Evolutionary conservation across 2,329 filamentous ascomycete species (phyloP).

Genomic region (Leptographium lundbergii): DNA sequence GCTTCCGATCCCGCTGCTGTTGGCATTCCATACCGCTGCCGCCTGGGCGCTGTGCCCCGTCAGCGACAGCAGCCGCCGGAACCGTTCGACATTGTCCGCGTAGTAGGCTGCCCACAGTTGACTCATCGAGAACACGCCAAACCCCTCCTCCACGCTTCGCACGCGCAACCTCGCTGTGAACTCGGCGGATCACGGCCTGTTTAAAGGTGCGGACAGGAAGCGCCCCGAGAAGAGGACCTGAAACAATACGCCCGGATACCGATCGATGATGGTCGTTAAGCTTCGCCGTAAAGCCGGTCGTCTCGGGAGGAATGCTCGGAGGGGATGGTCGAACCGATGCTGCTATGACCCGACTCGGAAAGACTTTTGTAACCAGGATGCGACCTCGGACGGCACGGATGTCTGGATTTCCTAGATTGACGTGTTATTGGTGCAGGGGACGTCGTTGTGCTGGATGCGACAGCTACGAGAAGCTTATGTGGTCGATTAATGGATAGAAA

Average conservation of each 20-base stretch:
- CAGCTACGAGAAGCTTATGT: not conserved
- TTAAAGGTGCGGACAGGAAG: slow-evolving; percentile 57
- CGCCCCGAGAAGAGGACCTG: slow-evolving; percentile 14
- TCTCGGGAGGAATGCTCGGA: not conserved
- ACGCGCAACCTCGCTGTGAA: slow-evolving; percentile 77
- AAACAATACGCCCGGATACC: not conserved
- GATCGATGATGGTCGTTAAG: not conserved
- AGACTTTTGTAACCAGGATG: not conserved
- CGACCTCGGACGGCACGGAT: not conserved
- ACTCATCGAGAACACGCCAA: slow-evolving; percentile 48
- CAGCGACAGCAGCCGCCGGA: slow-evolving; percentile 76
- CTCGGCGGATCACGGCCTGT: slow-evolving; percentile 75
- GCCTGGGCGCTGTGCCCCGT: slow-evolving; percentile 46
- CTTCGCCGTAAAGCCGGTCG: not conserved
- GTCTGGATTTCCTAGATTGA: not conserved
- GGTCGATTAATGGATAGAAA: not conserved
- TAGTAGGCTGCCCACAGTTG: slow-evolving; percentile 95
- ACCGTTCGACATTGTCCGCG: slow-evolving; percentile 94
- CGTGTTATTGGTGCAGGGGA: not conserved
- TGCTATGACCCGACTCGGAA: not conserved
- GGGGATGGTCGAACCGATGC: not conserved
- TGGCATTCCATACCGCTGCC: slow-evolving; percentile 37
- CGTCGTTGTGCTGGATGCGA: not conserved
- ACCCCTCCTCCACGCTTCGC: slow-evolving; percentile 33
- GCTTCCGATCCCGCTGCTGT: slow-evolving; percentile 20